Conservation (phyloP, 1,284 basidiomycete species). For the Leccinum ponderosum region DNA sequence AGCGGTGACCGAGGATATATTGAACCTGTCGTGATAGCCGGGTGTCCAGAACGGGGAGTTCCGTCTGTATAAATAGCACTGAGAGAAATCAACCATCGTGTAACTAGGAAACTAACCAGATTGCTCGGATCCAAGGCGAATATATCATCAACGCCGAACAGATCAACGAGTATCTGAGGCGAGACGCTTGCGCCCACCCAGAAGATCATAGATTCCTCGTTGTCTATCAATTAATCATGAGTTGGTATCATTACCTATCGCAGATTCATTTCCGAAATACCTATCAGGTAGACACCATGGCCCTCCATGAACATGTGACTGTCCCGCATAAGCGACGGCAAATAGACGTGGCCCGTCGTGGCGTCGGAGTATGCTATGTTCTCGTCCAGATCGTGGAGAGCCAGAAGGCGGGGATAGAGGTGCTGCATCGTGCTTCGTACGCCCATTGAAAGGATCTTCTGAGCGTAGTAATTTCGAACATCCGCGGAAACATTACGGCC, state of each 20-base stretch:
- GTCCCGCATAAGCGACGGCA: slow-evolving; percentile 83
- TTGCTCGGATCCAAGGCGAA: slow-evolving; percentile 71
- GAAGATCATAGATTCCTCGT: slow-evolving; percentile 87
- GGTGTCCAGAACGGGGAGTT: slow-evolving; percentile 75
- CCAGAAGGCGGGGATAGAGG: slow-evolving; percentile 89
- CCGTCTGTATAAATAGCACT: slow-evolving; percentile 45
- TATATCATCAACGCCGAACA: slow-evolving; percentile 86
- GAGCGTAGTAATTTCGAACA: slow-evolving; percentile 86
- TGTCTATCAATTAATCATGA: slow-evolving; percentile 57
- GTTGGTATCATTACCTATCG: slow-evolving; percentile 18
- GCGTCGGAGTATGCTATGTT: slow-evolving; percentile 69
- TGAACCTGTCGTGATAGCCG: slow-evolving; percentile 83
- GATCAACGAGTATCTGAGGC: slow-evolving; percentile 79
- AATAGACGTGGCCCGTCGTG: slow-evolving; percentile 55
- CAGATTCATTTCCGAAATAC: slow-evolving; percentile 43
- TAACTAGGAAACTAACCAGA: slow-evolving; percentile 49
- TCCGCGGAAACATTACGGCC: slow-evolving; percentile 89
- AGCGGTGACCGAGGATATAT: slow-evolving; percentile 78
- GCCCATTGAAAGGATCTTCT: slow-evolving; percentile 72
- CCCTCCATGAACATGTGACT: slow-evolving; percentile 90
- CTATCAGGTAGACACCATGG: slow-evolving; percentile 89
- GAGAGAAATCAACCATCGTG: slow-evolving; percentile 3
- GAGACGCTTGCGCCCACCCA: slow-evolving; percentile 90
- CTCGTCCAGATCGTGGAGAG: slow-evolving; percentile 84
- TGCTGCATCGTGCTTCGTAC: slow-evolving; percentile 74